These are phyloP conservation scores for Daldinia childiae DNA, from an alignment of 495 filamentous ascomycete genomes.

Conservation along the genomic window DNA sequence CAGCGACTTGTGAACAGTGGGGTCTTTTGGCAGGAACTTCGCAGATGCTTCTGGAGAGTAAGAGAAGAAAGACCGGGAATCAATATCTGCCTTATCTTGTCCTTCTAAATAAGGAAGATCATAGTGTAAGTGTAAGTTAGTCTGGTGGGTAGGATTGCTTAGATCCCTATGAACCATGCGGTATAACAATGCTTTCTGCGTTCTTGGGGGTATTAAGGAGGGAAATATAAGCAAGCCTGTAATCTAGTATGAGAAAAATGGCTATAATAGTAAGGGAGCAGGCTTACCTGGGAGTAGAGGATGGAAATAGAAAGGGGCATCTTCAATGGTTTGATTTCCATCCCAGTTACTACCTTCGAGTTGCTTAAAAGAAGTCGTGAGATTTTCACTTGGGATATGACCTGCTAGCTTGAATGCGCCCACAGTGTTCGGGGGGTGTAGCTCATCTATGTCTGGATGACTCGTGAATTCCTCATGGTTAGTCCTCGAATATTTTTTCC, in stretches of 20 bases:
- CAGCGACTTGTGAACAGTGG: conserved; percentile 72
- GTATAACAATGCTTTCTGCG: conserved; percentile 73
- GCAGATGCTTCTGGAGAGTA: conserved; percentile 47
- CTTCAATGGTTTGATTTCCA: conserved; percentile 45
- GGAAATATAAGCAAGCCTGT: conserved; percentile 81
- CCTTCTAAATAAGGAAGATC: conserved; percentile 71
- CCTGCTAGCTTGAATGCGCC: conserved; percentile 50
- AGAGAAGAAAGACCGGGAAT: conserved; percentile 57
- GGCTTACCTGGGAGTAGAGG: conserved; percentile 50
- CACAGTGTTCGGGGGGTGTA: conserved; percentile 42
- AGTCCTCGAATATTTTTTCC: conserved; percentile 64
- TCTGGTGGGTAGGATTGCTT: conserved; percentile 75
- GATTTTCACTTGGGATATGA: conserved; percentile 47
- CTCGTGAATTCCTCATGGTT: conserved; percentile 52
- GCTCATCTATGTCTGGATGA: conserved; percentile 56
- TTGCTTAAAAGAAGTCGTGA: conserved; percentile 52
- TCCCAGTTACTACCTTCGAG: conserved; percentile 40
- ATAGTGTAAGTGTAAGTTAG: conserved; percentile 88
- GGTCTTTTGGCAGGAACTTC: conserved; percentile 71
- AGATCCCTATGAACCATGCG: conserved; percentile 83
- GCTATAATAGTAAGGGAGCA: neutral
- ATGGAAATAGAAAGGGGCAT: conserved; percentile 61
- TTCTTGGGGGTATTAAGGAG: conserved; percentile 69
- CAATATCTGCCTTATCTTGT: conserved; percentile 14
- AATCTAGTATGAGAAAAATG: conserved; percentile 10